A percentile compares a stretch with the other conserved stretches of the same genome.
Evolutionary conservation across 2,329 filamentous ascomycete species (phyloP).

Genomic region (Ceratocystis harringtonii): DNA sequence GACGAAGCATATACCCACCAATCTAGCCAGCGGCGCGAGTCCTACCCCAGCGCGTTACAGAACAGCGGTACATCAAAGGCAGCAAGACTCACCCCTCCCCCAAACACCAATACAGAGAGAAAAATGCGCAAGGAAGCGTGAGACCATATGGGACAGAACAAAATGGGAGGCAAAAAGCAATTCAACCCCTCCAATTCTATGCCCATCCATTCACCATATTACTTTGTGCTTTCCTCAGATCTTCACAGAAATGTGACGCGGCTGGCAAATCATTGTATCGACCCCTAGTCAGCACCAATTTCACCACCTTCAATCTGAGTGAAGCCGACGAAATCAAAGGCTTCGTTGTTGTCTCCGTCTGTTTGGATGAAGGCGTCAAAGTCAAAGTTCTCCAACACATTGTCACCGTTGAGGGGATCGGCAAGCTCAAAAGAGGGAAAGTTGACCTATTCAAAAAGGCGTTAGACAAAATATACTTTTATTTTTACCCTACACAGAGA

Average conservation of each 20-base stretch:
- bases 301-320: conserved; percentile 39
- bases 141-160: neutral
- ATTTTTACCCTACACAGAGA: no score
- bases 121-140: neutral
- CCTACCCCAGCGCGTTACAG: no score
- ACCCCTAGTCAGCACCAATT: conserved; percentile 39
- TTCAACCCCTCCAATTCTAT: neutral
- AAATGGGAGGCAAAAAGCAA: neutral
- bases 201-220: neutral
- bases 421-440: conserved; percentile 39
- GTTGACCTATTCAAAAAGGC: conserved; percentile 25
- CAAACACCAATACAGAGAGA: neutral
- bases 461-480: neutral
- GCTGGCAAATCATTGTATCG: conserved; percentile 9
- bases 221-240: neutral
- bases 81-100: no score
- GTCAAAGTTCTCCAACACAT: conserved; percentile 52
- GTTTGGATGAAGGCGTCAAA: conserved; percentile 53
- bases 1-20: neutral
- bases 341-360: conserved; percentile 31
- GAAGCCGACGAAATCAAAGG: conserved; percentile 40
- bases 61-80: no score
- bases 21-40: no score
- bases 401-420: conserved; percentile 36
- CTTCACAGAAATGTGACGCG: conserved; percentile 10